phyloP scores from a whole-genome alignment of 768 basidiomycete genomes.

The Psilocybe sp. region DNA sequence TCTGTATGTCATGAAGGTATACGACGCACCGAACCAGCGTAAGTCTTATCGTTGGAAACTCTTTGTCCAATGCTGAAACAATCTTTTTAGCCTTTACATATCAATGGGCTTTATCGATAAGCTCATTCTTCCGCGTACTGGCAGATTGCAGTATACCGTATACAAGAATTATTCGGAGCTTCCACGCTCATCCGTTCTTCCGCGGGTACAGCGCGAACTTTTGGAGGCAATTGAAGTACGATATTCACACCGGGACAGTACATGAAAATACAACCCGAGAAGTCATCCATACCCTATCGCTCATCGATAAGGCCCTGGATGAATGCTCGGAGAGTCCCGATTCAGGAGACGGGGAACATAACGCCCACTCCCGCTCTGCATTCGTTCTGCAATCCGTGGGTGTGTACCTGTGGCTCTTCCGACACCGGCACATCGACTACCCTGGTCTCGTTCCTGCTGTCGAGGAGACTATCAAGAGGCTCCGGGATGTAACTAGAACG shows the following conservation, averaged over 20 bases:
- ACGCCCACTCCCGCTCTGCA: no score
- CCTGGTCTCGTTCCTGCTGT: no score
- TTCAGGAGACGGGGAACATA: no score
- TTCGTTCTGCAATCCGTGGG: no score
- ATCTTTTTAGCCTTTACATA: background rate
- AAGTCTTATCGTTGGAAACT: background rate
- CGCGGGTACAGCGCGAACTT: slow-evolving; percentile 3
- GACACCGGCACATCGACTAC: no score
- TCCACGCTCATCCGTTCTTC: slow-evolving; percentile 1
- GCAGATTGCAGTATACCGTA: background rate
- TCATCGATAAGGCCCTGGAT: background rate
- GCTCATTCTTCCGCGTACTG: background rate
- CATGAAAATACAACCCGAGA: background rate
- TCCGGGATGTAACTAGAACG: no score
- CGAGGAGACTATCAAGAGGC: no score
- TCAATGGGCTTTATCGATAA: slow-evolving; percentile 3
- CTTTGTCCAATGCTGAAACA: no score
- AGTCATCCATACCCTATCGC: background rate
- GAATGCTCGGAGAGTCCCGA: no score
- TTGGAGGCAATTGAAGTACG: slow-evolving; percentile 3
- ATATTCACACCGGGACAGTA: background rate
- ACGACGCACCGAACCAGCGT: slow-evolving; percentile 1
- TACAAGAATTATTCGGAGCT: background rate
- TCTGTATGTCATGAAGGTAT: slow-evolving; percentile 3
- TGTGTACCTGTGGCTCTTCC: no score